These are phyloP conservation scores for Thielaviopsis musarum DNA, from an alignment of 2,329 filamentous ascomycete species.

Conservation along the genomic window DNA sequence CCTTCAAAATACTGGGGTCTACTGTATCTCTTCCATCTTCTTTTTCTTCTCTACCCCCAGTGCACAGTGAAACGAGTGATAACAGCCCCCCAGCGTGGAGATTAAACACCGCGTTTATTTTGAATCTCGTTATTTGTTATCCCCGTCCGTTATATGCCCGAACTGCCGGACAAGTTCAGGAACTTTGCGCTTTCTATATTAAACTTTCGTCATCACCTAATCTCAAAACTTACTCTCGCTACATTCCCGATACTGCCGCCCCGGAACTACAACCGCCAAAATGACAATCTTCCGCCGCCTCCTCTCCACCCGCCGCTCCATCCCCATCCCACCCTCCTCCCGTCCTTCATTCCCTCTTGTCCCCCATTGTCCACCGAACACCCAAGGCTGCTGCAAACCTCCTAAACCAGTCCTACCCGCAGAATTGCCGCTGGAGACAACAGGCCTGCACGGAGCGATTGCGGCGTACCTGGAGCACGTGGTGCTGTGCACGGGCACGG, in stretches of 20 bases:
- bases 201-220: background rate
- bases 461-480: constrained; percentile 66
- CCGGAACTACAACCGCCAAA: background rate
- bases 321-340: background rate
- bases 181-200: background rate
- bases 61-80: too few relatives aligned
- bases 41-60: background rate
- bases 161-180: background rate
- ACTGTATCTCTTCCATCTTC: background rate
- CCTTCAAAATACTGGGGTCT: background rate
- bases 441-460: constrained; percentile 38
- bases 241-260: background rate
- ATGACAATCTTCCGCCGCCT: background rate
- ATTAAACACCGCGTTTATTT: too few relatives aligned
- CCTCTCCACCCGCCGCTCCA: background rate
- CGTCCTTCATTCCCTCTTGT: constrained; percentile 2
- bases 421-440: constrained; percentile 53
- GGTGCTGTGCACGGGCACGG: constrained; percentile 62
- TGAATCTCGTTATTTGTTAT: too few relatives aligned
- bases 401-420: constrained; percentile 44
- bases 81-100: background rate
- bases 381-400: constrained; percentile 34
- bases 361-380: background rate
- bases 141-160: too few relatives aligned
- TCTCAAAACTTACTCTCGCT: background rate